phyloP scores from a whole-genome alignment of 2,329 filamentous ascomycete species.

The Aureobasidium melanogenum region DNA sequence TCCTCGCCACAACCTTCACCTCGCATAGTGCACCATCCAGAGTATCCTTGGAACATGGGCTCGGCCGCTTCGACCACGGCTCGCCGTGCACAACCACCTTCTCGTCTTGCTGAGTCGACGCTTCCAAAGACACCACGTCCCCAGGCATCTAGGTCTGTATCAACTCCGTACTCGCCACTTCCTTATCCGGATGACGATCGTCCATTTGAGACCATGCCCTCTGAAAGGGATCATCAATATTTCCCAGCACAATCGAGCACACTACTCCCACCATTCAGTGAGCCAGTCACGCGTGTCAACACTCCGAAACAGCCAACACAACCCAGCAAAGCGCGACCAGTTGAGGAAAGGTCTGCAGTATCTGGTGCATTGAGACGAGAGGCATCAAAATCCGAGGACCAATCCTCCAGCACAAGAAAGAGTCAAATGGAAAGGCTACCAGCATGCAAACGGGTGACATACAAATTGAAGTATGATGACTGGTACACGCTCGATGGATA shows the following conservation, averaged over 20 bases:
- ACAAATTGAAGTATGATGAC: constrained; percentile 57
- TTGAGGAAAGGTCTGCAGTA: background rate
- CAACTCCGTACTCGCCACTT: constrained; percentile 24
- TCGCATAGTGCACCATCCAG: background rate
- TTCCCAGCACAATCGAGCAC: constrained; percentile 15
- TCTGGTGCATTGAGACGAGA: background rate
- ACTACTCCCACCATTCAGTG: constrained; percentile 16
- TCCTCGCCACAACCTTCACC: constrained; percentile 2
- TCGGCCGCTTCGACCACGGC: constrained; percentile 20
- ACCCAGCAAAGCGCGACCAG: background rate
- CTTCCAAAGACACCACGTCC: constrained; percentile 11
- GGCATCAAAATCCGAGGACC: constrained; percentile 17
- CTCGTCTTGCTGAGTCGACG: constrained; percentile 19
- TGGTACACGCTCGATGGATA: constrained; percentile 72
- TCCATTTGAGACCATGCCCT: constrained; percentile 30
- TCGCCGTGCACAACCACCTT: constrained; percentile 19
- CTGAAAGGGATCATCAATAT: constrained; percentile 34
- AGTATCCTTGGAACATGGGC: constrained; percentile 11
- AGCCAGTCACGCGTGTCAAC: constrained; percentile 6
- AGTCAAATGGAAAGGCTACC: constrained; percentile 38
- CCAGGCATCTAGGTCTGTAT: constrained; percentile 25
- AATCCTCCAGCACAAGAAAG: constrained; percentile 20
- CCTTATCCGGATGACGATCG: constrained; percentile 40
- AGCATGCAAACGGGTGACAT: constrained; percentile 58
- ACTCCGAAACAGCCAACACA: constrained; percentile 6